Base-by-base conservation (phyloP, 306 rosid genomes). In the Vigna trinervia region DNA sequence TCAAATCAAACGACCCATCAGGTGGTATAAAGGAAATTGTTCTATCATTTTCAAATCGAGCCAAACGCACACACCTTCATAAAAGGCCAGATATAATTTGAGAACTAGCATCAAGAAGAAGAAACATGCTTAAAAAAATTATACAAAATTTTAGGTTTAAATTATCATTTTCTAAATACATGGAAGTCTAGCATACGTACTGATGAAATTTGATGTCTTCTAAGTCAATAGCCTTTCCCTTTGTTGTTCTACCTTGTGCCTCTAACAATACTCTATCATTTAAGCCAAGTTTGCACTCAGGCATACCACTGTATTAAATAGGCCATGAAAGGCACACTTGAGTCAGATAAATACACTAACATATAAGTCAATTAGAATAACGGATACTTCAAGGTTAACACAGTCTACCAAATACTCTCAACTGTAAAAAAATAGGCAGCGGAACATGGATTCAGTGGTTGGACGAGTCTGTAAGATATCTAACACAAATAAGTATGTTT, bases 201-300 rank as follows among this genome's bases (percentile, higher is more conserved):
- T 94, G 98, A 84, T 94, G 98, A 89, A 94, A 94, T 85, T 94
- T 94, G 82, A 94, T 94, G 84, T 94, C 98, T 87, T 94, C 98
- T 87, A 94, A 86, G 87, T 94, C 98, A 82, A 94, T 94, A 13
- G 97, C 97, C 85, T 94, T 92, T 80, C 97, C 98, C 81, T 94
- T 94, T 71, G 97, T 90, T 39, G 81, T 19, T 81, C 78, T 82
- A 65, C 82, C 86, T 67, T 84, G 98, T 60, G 98, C 98, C 84
- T 94, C 98, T 86, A 94, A 80, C 65, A 94, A 75, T 62, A 94
- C 90, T 87, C 98, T 85, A 79, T 94, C 98, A 64, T 94, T 94
- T 14, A 94, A 89, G 79, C 98, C 98, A 81, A 94, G 97, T 88
- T 92, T 94, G 87, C 98, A 94, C 83, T 94, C 98, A 2, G 98